Evolutionary conservation across 768 basidiomycete species (phyloP).

Genomic region (Hirschioporus abietinus): DNA sequence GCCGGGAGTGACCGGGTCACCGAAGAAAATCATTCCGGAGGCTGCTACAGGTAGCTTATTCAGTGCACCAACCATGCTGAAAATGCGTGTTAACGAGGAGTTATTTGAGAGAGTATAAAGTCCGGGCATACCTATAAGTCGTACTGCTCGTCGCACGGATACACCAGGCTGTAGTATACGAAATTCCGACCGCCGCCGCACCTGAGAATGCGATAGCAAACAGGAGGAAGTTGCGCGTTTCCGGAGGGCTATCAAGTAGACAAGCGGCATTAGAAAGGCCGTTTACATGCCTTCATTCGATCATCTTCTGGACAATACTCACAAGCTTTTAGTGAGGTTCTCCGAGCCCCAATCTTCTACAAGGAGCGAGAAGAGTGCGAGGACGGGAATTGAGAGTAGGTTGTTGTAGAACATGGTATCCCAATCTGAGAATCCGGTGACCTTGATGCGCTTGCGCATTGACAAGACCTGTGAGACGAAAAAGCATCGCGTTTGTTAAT

Average conservation of each 20-base stretch:
- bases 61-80: constrained; percentile 92
- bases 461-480: constrained; percentile 64
- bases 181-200: constrained; percentile 96
- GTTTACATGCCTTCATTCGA: background rate
- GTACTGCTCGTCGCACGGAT: constrained; percentile 93
- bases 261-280: constrained; percentile 7
- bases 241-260: constrained; percentile 60
- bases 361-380: constrained; percentile 74
- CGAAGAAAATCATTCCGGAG: constrained; percentile 98
- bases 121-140: constrained; percentile 76
- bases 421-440: constrained; percentile 95
- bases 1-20: constrained; percentile 81
- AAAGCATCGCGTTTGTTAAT: background rate
- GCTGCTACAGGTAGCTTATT: constrained; percentile 98
- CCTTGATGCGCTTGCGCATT: constrained; percentile 96
- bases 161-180: constrained; percentile 98
- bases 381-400: constrained; percentile 86
- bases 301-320: constrained; percentile 28
- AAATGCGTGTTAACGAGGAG: background rate
- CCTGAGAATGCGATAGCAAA: constrained; percentile 93
- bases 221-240: constrained; percentile 72
- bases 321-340: constrained; percentile 85
- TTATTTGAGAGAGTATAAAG: constrained; percentile 1
- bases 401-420: constrained; percentile 99
- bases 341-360: constrained; percentile 86